Evolutionary conservation across 768 basidiomycete genomes (phyloP).

Genomic region (Agaricus bisporus): DNA sequence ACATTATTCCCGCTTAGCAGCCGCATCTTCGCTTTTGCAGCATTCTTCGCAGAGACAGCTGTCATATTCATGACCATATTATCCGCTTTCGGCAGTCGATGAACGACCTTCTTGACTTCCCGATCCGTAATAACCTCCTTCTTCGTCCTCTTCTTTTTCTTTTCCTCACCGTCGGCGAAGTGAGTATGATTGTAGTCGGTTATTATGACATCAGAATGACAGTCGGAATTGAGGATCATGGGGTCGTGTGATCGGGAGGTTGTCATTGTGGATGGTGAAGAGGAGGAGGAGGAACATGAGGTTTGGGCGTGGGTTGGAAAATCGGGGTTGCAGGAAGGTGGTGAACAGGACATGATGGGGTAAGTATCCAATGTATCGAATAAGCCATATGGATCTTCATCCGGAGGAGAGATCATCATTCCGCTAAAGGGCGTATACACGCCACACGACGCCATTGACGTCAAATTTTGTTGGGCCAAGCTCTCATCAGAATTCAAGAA

Average conservation of each 20-base stretch:
- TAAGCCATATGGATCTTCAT: neutral
- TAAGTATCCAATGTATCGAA: slow-evolving; percentile 5
- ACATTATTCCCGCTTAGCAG: slow-evolving; percentile 1
- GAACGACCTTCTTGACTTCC: too few species aligned
- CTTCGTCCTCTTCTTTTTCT: slow-evolving; percentile 1
- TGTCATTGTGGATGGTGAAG: neutral
- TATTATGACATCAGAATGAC: neutral
- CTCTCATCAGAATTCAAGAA: neutral
- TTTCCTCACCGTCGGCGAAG: neutral
- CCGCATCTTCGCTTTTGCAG: slow-evolving; percentile 8
- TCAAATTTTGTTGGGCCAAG: slow-evolving; percentile 1
- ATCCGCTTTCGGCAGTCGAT: slow-evolving; percentile 2
- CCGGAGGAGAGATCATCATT: neutral
- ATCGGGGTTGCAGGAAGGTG: neutral
- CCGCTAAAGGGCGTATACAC: slow-evolving; percentile 7
- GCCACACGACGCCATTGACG: slow-evolving; percentile 5
- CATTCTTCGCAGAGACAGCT: slow-evolving; percentile 9
- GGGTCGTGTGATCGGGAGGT: slow-evolving; percentile 7
- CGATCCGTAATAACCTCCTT: neutral
- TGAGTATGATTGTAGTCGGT: too few species aligned
- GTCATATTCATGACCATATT: slow-evolving; percentile 4
- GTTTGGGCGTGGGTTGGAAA: neutral
- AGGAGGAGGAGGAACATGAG: neutral
- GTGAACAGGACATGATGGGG: neutral
- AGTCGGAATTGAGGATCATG: neutral